Evolutionary conservation across 257 asterid species (phyloP), one percentile per base, ranked within the genome.

Genomic region (Nicotiana tomentosiformis): DNA sequence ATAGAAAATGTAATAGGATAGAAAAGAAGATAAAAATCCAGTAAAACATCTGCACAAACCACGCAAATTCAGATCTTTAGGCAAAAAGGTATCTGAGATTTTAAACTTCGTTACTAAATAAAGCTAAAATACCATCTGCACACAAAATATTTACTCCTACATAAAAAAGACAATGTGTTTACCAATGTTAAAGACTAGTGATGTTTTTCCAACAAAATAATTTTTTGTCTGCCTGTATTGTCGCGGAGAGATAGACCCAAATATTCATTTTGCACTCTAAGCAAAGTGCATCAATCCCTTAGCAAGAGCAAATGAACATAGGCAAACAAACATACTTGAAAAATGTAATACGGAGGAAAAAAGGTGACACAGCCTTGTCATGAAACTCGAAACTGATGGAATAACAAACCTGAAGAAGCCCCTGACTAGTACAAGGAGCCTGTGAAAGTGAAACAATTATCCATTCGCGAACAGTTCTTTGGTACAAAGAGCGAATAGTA

Each of bases 361-460:
- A 18, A 85, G 83, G 65, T 51, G 51, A 43, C 46, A 57, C 55
- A 78, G 61, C 67, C 33, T 29, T 46, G 53, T 33, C 83, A 81
- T 80, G 57, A 61, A 68, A 78, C 32, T 16, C 12, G 43, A 65
- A 46, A 12, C 10, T 37, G 78, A 81, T 23, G 80, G 81, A 78
- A 83, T 81, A 76, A 81, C 32, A 81, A 85, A 95, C 99, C 99
- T 95, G 99, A 88, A 96, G 99, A 87, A 96, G 98, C 78, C 99
- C 99, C 92, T 96, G 99, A 84, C 90, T 92, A 23, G 99, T 92
- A 94, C 99, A 96, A 35, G 99, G 99, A 85, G 99, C 99, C 86
- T 94, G 89, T 79, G 99, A 96, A 82, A 96, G 97, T 35, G 99
- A 94, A 78, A 94, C 90, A 83, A 94, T 77, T 46, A 96, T 94